Conservation (phyloP, 768 basidiomycete species). For the Leccinum boreale region DNA sequence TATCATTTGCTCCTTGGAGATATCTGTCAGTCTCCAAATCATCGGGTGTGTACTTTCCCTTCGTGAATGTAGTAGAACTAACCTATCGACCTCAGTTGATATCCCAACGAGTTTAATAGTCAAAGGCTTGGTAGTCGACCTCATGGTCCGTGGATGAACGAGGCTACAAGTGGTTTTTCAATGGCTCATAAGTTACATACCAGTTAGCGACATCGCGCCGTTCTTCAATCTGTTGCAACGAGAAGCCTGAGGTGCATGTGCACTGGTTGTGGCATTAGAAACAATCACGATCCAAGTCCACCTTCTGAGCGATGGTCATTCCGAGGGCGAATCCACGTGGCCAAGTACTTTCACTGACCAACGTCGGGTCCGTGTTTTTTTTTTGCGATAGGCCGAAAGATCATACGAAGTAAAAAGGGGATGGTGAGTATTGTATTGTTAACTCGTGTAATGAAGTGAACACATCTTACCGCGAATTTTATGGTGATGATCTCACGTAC, state of each 20-base stretch:
- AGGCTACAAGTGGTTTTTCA: not conserved
- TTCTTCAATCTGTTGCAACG: not conserved
- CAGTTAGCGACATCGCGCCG: conserved; percentile 18
- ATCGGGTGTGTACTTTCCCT: not conserved
- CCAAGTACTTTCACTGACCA: not conserved
- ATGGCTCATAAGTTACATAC: not conserved
- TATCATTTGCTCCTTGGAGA: not conserved
- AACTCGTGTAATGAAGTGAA: not conserved
- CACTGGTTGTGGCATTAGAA: not conserved
- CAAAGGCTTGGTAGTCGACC: not conserved
- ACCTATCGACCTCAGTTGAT: not conserved
- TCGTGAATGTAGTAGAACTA: not conserved
- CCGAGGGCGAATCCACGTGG: not conserved
- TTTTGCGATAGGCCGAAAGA: conserved; percentile 43
- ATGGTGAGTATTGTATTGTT: conserved; percentile 1
- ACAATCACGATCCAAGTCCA: not conserved
- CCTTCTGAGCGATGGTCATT: not conserved
- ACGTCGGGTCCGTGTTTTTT: conserved; percentile 42
- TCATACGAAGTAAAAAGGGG: not conserved
- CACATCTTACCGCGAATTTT: not conserved
- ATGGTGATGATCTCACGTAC: not conserved
- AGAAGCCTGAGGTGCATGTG: not conserved
- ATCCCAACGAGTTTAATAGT: not conserved
- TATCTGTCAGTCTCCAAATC: not conserved
- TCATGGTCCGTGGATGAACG: not conserved